phyloP scores from a whole-genome alignment of 106 monocot genomes.

The Allium cepa region DNA sequence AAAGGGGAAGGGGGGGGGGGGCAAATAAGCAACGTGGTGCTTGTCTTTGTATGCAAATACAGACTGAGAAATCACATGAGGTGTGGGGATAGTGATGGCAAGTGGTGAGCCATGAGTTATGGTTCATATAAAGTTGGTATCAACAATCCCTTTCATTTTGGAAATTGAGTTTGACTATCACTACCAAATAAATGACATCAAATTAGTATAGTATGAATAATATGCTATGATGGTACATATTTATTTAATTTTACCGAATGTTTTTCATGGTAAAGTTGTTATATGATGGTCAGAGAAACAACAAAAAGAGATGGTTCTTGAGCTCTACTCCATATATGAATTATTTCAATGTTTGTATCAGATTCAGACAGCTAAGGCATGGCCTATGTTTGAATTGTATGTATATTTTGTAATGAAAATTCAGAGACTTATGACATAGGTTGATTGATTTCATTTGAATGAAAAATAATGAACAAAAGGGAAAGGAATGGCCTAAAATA shows the following conservation, averaged over 20 bases:
- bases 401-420: background rate
- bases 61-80: background rate
- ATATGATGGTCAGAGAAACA: too few relatives aligned
- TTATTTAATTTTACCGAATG: too few relatives aligned
- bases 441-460: too few relatives aligned
- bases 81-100: background rate
- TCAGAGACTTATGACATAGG: too few relatives aligned
- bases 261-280: too few relatives aligned
- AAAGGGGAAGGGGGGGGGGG: background rate
- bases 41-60: background rate
- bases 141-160: conserved; percentile 10
- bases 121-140: background rate
- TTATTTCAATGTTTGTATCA: too few relatives aligned
- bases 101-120: background rate
- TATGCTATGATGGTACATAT: too few relatives aligned
- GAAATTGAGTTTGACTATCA: conserved; percentile 6
- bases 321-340: too few relatives aligned
- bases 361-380: background rate
- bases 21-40: background rate
- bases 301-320: too few relatives aligned
- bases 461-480: background rate
- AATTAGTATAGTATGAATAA: too few relatives aligned
- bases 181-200: background rate
- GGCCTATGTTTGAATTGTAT: background rate
- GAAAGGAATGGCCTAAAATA: background rate